Conservation (phyloP, 345 rosid species). For the Citrus medica region DNA sequence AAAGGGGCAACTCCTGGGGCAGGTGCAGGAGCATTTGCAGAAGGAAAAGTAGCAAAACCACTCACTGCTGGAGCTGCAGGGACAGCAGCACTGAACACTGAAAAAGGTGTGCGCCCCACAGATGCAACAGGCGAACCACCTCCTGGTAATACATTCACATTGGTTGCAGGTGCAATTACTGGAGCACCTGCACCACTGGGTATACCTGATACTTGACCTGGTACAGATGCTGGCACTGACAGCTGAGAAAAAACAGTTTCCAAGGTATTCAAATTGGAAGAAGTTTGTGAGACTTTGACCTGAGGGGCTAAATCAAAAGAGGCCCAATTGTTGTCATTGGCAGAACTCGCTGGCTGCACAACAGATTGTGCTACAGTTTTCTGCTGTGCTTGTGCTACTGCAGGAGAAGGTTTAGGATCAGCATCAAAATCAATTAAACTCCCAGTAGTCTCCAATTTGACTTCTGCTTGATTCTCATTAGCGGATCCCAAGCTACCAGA, state of each 20-base stretch:
- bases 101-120: slow-evolving; percentile 18
- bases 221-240: slow-evolving; percentile 45
- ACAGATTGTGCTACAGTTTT: slow-evolving; percentile 32
- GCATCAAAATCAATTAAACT: slow-evolving; percentile 96
- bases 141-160: slow-evolving; percentile 22
- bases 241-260: slow-evolving; percentile 84
- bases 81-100: slow-evolving; percentile 24
- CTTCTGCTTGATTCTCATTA: slow-evolving; percentile 62
- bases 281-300: slow-evolving; percentile 48
- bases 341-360: slow-evolving; percentile 33
- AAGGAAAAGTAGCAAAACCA: slow-evolving; percentile 28
- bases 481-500: slow-evolving; percentile 63
- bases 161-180: slow-evolving; percentile 25
- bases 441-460: slow-evolving; percentile 47
- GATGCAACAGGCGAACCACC: slow-evolving; percentile 26
- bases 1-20: slow-evolving; percentile 28
- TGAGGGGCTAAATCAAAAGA: slow-evolving; percentile 59
- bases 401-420: slow-evolving; percentile 61
- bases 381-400: slow-evolving; percentile 45
- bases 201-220: slow-evolving; percentile 42
- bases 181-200: slow-evolving; percentile 28
- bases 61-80: slow-evolving; percentile 27
- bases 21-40: slow-evolving; percentile 30
- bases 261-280: slow-evolving; percentile 50
- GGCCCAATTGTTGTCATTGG: slow-evolving; percentile 67